Base-by-base conservation (phyloP, 75 land plant genomes). In the Larix kaempferi region DNA sequence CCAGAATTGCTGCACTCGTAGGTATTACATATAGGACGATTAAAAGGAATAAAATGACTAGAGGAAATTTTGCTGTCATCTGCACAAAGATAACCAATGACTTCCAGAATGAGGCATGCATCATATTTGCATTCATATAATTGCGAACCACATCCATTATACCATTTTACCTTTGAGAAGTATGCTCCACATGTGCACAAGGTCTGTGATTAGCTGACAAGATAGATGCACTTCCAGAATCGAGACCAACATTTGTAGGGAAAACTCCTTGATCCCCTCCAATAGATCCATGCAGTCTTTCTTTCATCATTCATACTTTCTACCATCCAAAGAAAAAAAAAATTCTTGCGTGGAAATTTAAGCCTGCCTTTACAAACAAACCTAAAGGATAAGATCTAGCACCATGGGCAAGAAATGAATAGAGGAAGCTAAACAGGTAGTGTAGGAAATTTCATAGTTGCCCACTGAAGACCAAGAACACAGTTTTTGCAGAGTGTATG, bases 381-480 rank as follows among this genome's bases (percentile, higher is more conserved):
- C n/a, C 99, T 80, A 76, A 88, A 83, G 27, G 98, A 92, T 52
- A 96, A 81, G 57, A 94, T 82, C 55, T 92, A 89, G 83, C 99
- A 96, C 99, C 99, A 96, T 52, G 99, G 99, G 84, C 99, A 96
- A 15, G 93, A 84, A 26, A 96, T 89, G 80, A 96, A 90, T 73
- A 96, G 90, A 1, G 98, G 99, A 12, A 96, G 85, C 82, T 96
- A 98, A 7, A 96, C 74, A 11, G 94, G 95, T 5, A 89, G 39
- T 14, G 85, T 84, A 10, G 90, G 91, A 59, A 89, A 77, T 77
- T 91, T 92, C 71, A 94, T 85, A 33, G 88, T 89, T 56, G 98
- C 99, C 99, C 99, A 96, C 35, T 89, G 92, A 0, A 94, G 83
- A 12, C 91, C 93, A 16, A 94, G 75, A 55, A 96, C 84, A 79